Evolutionary conservation across 2,329 filamentous ascomycete genomes (phyloP).

Genomic region (Ophiostoma novo-ulmi): DNA sequence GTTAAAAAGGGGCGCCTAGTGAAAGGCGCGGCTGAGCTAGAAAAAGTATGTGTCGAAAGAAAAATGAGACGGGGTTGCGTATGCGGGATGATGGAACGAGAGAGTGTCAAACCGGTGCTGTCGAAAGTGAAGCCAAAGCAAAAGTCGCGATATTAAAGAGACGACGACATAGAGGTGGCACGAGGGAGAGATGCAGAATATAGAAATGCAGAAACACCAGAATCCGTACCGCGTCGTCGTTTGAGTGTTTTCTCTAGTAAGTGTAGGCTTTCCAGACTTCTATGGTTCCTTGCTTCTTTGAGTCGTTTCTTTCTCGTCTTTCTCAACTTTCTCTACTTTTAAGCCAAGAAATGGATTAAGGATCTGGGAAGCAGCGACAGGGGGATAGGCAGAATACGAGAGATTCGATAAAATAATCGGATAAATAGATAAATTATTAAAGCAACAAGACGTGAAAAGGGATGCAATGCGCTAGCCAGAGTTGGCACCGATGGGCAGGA

Average conservation of each 20-base stretch:
- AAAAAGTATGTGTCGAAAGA: neutral
- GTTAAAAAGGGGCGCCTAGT: constrained; percentile 2
- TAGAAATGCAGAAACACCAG: neutral
- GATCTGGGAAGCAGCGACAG: neutral
- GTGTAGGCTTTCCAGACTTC: neutral
- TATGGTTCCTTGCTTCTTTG: constrained; percentile 3
- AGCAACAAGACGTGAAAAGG: neutral
- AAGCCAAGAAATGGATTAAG: constrained; percentile 10
- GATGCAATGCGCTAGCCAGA: constrained; percentile 1
- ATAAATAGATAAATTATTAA: neutral
- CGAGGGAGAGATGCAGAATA: neutral
- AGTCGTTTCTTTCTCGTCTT: neutral
- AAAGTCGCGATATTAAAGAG: neutral
- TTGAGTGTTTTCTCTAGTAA: neutral
- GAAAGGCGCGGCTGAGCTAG: neutral
- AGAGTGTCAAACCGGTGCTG: neutral
- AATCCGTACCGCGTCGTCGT: neutral
- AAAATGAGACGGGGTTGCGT: neutral
- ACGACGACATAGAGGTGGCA: neutral
- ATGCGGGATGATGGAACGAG: neutral
- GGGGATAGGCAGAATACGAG: neutral
- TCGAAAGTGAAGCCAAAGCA: neutral
- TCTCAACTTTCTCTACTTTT: constrained; percentile 10
- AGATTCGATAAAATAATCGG: neutral
- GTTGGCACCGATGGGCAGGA: neutral